Base-by-base conservation (phyloP, 2,329 filamentous ascomycete species). In the Didymosphaeria variabile region DNA sequence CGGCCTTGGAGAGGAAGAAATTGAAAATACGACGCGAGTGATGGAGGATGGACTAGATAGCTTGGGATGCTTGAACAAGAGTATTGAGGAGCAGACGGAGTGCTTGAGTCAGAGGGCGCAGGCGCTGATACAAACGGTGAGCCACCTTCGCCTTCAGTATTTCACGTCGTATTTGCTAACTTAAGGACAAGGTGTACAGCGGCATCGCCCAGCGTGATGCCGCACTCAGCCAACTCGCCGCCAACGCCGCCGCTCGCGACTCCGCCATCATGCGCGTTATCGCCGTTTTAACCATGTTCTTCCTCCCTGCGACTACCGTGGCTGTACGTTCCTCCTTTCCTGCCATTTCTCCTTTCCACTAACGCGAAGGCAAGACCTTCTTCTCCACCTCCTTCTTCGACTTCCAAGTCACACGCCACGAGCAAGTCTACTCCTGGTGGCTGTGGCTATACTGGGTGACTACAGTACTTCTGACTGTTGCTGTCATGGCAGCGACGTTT, bases 261-360 rank as follows among this genome's bases (percentile, higher is more conserved):
- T 67, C 66, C 31, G 60, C 60, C 0, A 45, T 65, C 1, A 73
- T 73, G 71, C 64, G 58, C 2, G 58, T 67, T 15, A 74, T 74
- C 10, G 61, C 67, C 3, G 67, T 60, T 0, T 64, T 74, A 29
- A 74, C 71, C 0, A 58, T 72, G 2, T 58, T 72, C n/a, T 73
- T 73, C 47, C 55, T 74, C 0, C 71, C 68, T 0, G 69, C 67
- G 12, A 74, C 70, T 1, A 72, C 72, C 19, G 65, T 61, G 3
- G 70, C 70, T 2, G 67, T 70, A 58, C 55, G 62, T 60, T 32
- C 17, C 36, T n/a, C n/a, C 26, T 10, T n/a, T 6, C 26, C 26
- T 29, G 1, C 9, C 13, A n/a, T 56, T 12, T 36, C 34, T 8
- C 9, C 5, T 5, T 3, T 8, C 10, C 15, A 12, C 45, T 19